phyloP scores from a whole-genome alignment of 768 basidiomycete species.

The Termitomyces sp. region DNA sequence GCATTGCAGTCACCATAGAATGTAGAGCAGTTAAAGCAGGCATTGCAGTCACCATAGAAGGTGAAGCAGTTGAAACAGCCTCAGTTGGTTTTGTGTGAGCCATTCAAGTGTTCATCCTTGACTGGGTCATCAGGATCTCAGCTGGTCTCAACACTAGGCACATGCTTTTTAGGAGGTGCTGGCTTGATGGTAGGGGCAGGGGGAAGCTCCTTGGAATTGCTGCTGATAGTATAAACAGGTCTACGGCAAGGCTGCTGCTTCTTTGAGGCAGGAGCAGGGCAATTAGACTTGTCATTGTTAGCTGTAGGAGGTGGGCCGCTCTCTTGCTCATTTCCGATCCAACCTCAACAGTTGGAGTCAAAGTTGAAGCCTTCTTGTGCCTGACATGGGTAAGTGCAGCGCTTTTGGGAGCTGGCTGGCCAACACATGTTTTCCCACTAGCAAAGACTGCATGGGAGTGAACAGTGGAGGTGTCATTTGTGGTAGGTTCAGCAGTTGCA shows the following conservation, averaged over 20 bases:
- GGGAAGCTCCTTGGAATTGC: not conserved
- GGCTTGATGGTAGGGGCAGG: not conserved
- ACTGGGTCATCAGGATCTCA: not conserved
- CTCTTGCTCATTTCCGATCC: not conserved
- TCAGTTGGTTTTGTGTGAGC: too few relatives aligned
- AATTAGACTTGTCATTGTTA: not conserved
- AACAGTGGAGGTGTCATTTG: not conserved
- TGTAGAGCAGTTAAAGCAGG: too few relatives aligned
- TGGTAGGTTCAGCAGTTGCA: not conserved
- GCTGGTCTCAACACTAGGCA: not conserved
- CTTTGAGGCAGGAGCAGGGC: not conserved
- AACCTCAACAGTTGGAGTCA: not conserved
- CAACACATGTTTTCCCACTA: not conserved
- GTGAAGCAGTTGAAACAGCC: too few relatives aligned
- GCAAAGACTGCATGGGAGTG: not conserved
- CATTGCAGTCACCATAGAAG: too few relatives aligned
- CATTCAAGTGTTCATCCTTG: not conserved
- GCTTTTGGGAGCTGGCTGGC: not conserved
- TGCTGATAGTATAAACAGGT: not conserved
- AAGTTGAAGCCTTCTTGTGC: not conserved
- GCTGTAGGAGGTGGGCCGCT: not conserved
- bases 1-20: too few relatives aligned
- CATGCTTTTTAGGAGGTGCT: not conserved
- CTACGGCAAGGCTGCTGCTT: not conserved
- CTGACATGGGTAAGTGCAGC: not conserved